phyloP scores from a whole-genome alignment of 164 flowering plant genomes.

The Tetrastigma voinierianum region DNA sequence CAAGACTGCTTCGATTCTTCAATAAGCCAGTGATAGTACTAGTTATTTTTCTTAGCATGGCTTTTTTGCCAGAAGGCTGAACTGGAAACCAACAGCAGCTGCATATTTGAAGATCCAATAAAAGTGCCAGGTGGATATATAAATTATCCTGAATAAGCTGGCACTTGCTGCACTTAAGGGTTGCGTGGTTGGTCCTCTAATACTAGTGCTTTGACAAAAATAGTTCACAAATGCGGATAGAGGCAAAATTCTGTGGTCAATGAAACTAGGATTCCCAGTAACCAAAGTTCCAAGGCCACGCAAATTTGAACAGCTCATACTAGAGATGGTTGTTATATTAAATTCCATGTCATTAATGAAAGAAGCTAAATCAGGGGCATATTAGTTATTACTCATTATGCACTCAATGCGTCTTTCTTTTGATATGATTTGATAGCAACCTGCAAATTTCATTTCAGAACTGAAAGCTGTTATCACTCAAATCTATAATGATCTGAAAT shows the following conservation, averaged over 20 bases:
- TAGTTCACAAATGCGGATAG: constrained; percentile 59
- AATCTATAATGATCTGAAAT: constrained; percentile 1
- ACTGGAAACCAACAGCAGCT: constrained; percentile 86
- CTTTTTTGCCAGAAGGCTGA: constrained; percentile 68
- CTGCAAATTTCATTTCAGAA: constrained; percentile 55
- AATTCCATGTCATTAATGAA: constrained; percentile 87
- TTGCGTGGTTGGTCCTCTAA: constrained; percentile 76
- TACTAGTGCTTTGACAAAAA: constrained; percentile 77
- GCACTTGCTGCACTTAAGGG: constrained; percentile 62
- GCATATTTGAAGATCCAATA: constrained; percentile 87
- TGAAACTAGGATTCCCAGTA: constrained; percentile 64
- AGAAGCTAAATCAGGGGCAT: constrained; percentile 72
- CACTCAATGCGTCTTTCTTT: constrained; percentile 78
- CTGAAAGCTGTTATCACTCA: constrained; percentile 23
- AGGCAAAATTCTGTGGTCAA: constrained; percentile 47
- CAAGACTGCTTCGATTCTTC: constrained; percentile 48
- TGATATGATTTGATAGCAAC: constrained; percentile 85
- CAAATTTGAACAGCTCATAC: constrained; percentile 89
- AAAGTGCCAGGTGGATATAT: constrained; percentile 86
- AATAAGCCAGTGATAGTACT: constrained; percentile 73
- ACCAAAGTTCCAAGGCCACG: constrained; percentile 69
- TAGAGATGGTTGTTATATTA: constrained; percentile 83
- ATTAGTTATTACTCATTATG: constrained; percentile 73
- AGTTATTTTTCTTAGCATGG: constrained; percentile 43
- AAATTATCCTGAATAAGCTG: constrained; percentile 46